Conservation (phyloP, 352 stramenopile genomes). For the Phytophthora constricta region DNA sequence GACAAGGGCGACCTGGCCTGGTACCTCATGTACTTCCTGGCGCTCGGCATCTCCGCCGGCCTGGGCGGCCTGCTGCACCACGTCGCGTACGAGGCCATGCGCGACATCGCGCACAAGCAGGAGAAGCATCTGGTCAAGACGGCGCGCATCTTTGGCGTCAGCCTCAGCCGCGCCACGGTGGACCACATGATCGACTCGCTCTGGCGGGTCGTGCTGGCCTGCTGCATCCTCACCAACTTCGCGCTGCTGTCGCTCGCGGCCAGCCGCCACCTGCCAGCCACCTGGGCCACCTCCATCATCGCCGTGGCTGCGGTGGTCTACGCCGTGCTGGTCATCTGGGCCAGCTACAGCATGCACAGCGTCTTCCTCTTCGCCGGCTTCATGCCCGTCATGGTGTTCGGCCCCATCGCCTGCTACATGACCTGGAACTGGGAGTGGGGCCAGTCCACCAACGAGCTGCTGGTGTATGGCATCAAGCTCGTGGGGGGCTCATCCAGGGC, state of each 20-base stretch:
- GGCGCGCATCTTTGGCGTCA: slow-evolving; percentile 74
- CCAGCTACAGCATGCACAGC: slow-evolving; percentile 84
- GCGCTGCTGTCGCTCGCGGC: slow-evolving; percentile 77
- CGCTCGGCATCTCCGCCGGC: slow-evolving; percentile 78
- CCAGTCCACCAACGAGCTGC: slow-evolving; percentile 80
- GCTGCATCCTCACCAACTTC: slow-evolving; percentile 89
- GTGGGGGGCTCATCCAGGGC: slow-evolving; percentile 80
- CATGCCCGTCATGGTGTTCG: slow-evolving; percentile 84
- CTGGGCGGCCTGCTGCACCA: slow-evolving; percentile 85
- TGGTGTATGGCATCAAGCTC: slow-evolving; percentile 85
- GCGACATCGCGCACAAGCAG: slow-evolving; percentile 74
- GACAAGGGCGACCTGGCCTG: slow-evolving; percentile 62
- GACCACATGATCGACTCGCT: slow-evolving; percentile 76
- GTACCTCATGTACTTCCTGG: slow-evolving; percentile 90
- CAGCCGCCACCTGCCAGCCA: slow-evolving; percentile 73
- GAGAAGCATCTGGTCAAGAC: slow-evolving; percentile 70
- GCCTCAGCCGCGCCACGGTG: slow-evolving; percentile 72
- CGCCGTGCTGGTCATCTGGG: slow-evolving; percentile 75
- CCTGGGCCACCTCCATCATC: slow-evolving; percentile 85
- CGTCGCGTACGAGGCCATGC: slow-evolving; percentile 80
- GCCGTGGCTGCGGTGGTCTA: slow-evolving; percentile 68
- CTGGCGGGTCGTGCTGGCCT: slow-evolving; percentile 85
- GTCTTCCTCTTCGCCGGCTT: slow-evolving; percentile 86
- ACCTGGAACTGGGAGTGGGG: slow-evolving; percentile 85
- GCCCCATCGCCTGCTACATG: slow-evolving; percentile 73